phyloP scores from a whole-genome alignment of 2,329 filamentous ascomycete genomes.

The Neofusicoccum parvum region DNA sequence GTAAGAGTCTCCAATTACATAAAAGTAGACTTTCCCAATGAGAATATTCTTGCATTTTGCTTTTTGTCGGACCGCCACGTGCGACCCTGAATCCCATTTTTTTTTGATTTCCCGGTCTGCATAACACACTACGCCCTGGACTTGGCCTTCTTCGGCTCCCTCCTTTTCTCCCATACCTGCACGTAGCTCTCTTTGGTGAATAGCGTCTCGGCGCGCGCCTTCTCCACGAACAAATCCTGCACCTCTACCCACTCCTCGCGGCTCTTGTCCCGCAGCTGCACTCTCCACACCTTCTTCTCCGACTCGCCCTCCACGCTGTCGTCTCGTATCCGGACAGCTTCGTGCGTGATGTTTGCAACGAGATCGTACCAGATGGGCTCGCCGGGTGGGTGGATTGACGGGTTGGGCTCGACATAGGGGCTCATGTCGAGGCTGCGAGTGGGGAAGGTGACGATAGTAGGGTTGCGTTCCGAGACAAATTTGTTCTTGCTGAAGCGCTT shows the following conservation, averaged over 20 bases:
- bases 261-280: constrained; percentile 80
- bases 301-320: constrained; percentile 85
- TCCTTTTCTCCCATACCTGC: constrained; percentile 92
- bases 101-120: background rate
- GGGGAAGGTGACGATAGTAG: constrained; percentile 96
- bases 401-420: constrained; percentile 89
- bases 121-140: constrained; percentile 18
- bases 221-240: constrained; percentile 91
- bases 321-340: constrained; percentile 74
- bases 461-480: constrained; percentile 93
- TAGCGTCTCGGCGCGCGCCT: constrained; percentile 82
- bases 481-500: constrained; percentile 98
- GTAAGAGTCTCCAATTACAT: background rate
- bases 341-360: constrained; percentile 91
- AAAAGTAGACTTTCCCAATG: background rate
- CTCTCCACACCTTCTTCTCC: constrained; percentile 94
- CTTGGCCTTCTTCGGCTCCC: constrained; percentile 49
- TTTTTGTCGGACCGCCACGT: background rate
- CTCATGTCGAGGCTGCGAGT: constrained; percentile 81
- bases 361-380: constrained; percentile 95
- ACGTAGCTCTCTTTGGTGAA: constrained; percentile 94
- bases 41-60: background rate
- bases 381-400: constrained; percentile 66
- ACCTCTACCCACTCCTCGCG: constrained; percentile 88
- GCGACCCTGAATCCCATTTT: background rate